Conservation (phyloP, 805 yeast species). For the Kodamaea kaohsiungensis region DNA sequence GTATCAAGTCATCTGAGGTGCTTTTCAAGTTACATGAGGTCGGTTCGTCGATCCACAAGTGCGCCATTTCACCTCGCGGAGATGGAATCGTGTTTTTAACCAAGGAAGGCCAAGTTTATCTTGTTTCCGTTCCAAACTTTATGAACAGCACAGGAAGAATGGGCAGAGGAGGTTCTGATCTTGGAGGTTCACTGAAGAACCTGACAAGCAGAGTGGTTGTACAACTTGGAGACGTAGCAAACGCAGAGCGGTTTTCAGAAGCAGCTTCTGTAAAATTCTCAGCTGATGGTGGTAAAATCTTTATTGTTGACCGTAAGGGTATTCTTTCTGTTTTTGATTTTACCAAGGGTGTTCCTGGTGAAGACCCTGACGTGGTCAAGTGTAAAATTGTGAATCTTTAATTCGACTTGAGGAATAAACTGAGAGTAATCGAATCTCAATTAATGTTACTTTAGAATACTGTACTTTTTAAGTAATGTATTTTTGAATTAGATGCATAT, state of each 20-base stretch:
- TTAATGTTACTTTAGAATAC: too few relatives aligned
- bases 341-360: slow-evolving; percentile 78
- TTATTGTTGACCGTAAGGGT: slow-evolving; percentile 81
- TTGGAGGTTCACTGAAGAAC: slow-evolving; percentile 17
- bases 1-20: slow-evolving; percentile 31
- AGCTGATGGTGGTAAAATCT: slow-evolving; percentile 77
- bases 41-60: slow-evolving; percentile 74
- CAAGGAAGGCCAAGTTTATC: slow-evolving; percentile 71
- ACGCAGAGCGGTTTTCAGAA: slow-evolving; percentile 69
- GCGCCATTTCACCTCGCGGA: slow-evolving; percentile 80
- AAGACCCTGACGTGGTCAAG: slow-evolving; percentile 63
- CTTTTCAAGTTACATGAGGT: slow-evolving; percentile 68
- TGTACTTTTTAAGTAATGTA: too few relatives aligned
- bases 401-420: neutral
- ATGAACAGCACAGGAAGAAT: slow-evolving; percentile 13
- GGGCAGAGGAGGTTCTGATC: slow-evolving; percentile 1
- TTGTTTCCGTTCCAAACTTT: slow-evolving; percentile 62
- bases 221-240: slow-evolving; percentile 74
- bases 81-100: slow-evolving; percentile 83
- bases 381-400: slow-evolving; percentile 52
- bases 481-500: too few relatives aligned
- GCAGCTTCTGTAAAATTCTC: slow-evolving; percentile 81
- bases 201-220: slow-evolving; percentile 50
- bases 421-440: too few relatives aligned
- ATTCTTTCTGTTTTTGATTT: slow-evolving; percentile 78